phyloP scores from a whole-genome alignment of 2,329 filamentous ascomycete species.

The Pseudogymnoascus sp. region DNA sequence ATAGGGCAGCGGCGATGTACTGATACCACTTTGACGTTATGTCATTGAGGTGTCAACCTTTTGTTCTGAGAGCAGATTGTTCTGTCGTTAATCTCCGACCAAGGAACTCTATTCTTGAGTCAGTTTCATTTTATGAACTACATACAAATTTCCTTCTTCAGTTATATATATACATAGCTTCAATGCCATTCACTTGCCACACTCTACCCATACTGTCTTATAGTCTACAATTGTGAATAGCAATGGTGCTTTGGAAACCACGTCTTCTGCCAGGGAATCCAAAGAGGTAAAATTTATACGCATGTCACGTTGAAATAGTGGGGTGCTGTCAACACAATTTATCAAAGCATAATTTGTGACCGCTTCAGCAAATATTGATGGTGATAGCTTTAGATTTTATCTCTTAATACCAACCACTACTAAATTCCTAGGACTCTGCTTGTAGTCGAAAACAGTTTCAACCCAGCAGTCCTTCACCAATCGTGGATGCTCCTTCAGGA shows the following conservation, averaged over 20 bases:
- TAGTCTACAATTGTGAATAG: background rate
- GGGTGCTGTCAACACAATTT: background rate
- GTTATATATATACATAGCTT: conserved; percentile 2
- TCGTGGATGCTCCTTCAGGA: conserved; percentile 67
- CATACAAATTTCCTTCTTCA: conserved; percentile 15
- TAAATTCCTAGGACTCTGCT: conserved; percentile 77
- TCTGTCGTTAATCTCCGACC: conserved; percentile 36
- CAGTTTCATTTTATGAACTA: conserved; percentile 37
- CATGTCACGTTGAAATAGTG: background rate
- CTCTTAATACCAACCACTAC: conserved; percentile 84
- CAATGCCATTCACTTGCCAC: background rate
- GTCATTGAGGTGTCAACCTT: conserved; percentile 22
- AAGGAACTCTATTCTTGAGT: conserved; percentile 29
- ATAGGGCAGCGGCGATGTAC: conserved; percentile 24
- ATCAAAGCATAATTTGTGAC: background rate
- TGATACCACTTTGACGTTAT: conserved; percentile 24
- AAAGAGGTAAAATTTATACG: background rate
- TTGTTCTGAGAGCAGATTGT: conserved; percentile 29
- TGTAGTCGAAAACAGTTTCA: conserved; percentile 86
- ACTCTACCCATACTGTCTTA: background rate
- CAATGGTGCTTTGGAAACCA: background rate
- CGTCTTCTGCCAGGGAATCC: background rate
- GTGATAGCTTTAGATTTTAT: conserved; percentile 13
- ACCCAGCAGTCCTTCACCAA: conserved; percentile 76
- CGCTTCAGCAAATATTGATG: background rate